Conservation (phyloP, 106 monocot species). For the Acanthochlamys bracteata region DNA sequence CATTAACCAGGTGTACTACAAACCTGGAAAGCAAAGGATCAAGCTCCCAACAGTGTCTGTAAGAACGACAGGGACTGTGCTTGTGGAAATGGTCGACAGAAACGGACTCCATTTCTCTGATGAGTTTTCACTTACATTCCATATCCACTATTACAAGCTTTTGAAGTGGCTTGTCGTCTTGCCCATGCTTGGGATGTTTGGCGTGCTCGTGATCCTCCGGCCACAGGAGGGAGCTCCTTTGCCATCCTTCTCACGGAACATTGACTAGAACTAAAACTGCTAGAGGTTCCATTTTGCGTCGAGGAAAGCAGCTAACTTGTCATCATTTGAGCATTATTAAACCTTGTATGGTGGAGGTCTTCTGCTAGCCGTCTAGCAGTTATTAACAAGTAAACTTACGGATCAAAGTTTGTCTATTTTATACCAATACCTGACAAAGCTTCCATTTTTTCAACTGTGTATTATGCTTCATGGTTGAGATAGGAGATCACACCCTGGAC, state of each 20-base stretch:
- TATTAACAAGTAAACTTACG: too few relatives aligned
- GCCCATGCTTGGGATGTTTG: slow-evolving; percentile 95
- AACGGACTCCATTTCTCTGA: slow-evolving; percentile 91
- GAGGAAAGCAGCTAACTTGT: too few relatives aligned
- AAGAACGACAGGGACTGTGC: slow-evolving; percentile 82
- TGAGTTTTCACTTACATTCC: slow-evolving; percentile 95
- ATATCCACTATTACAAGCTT: slow-evolving; percentile 94
- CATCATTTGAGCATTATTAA: too few relatives aligned
- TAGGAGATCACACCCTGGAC: too few relatives aligned
- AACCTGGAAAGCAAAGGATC: slow-evolving; percentile 76
- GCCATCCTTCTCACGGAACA: slow-evolving; percentile 82
- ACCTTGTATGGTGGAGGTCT: too few relatives aligned
- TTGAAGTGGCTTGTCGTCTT: slow-evolving; percentile 88
- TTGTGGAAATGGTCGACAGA: slow-evolving; percentile 96
- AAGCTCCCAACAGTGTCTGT: slow-evolving; percentile 93
- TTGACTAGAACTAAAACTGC: slow-evolving; percentile 24
- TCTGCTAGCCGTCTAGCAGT: too few relatives aligned
- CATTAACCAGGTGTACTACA: slow-evolving; percentile 34
- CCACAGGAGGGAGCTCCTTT: slow-evolving; percentile 87
- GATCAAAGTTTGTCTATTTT: too few relatives aligned
- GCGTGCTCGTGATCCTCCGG: slow-evolving; percentile 70
- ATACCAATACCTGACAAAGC: too few relatives aligned
- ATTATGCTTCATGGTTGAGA: too few relatives aligned
- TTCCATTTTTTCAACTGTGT: too few relatives aligned
- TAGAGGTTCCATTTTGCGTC: too few relatives aligned